Conservation (phyloP, 2,329 filamentous ascomycete genomes). For the Decorospora gaudefroyi region DNA sequence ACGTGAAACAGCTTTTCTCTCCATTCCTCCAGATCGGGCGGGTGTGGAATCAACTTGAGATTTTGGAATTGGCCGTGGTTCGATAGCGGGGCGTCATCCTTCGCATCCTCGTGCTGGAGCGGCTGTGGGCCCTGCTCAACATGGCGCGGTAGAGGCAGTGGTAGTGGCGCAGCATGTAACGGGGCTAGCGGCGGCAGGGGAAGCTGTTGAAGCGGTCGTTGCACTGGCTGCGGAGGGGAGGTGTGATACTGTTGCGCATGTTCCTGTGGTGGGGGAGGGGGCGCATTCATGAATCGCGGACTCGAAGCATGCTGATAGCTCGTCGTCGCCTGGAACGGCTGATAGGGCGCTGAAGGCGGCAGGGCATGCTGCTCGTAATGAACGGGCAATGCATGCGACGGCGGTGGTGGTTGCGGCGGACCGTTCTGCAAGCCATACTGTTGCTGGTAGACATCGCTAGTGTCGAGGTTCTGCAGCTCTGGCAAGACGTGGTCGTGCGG, state of each 20-base stretch:
- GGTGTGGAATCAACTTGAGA: constrained; percentile 64
- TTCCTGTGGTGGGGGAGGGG: constrained; percentile 20
- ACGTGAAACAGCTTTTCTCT: constrained; percentile 73
- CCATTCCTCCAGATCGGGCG: constrained; percentile 71
- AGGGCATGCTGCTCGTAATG: constrained; percentile 46
- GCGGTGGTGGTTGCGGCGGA: constrained; percentile 25
- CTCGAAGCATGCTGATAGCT: constrained; percentile 34
- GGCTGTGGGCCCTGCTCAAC: constrained; percentile 7
- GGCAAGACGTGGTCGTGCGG: constrained; percentile 36
- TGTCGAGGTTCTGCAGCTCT: constrained; percentile 49
- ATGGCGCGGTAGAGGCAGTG: constrained; percentile 21
- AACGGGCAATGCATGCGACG: constrained; percentile 24
- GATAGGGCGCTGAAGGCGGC: constrained; percentile 29
- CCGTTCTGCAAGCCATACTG: constrained; percentile 27
- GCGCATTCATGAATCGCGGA: constrained; percentile 30
- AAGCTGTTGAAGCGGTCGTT: constrained; percentile 17
- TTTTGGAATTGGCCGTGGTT: constrained; percentile 59
- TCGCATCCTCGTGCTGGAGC: constrained; percentile 9
- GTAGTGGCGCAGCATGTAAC: constrained; percentile 15
- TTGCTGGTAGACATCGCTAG: constrained; percentile 30
- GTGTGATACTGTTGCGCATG: constrained; percentile 26
- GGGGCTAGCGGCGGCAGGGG: constrained; percentile 18
- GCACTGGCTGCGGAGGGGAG: constrained; percentile 18
- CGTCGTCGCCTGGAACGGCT: constrained; percentile 24
- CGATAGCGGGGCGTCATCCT: constrained; percentile 48